Base-by-base conservation (phyloP, 1,284 basidiomycete genomes). In the Tranzscheliella williamsii region DNA sequence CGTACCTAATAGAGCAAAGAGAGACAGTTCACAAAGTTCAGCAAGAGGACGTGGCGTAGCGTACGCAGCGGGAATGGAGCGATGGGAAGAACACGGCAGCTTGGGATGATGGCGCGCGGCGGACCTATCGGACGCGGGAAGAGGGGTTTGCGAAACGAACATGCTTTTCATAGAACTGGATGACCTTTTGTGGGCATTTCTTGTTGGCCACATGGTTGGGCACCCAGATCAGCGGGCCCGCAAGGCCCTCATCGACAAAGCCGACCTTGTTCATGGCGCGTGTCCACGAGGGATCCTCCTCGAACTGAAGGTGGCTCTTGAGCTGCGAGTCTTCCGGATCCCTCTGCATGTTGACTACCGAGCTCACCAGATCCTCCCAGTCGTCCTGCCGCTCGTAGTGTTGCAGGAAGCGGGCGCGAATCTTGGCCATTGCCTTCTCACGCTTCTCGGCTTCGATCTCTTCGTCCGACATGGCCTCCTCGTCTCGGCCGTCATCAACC, bases 81-180 rank as follows among this genome's bases (percentile, higher is more conserved):
- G n/a, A n/a, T n/a, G n/a, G n/a, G n/a, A n/a, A n/a, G n/a, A n/a
- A n/a, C n/a, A n/a, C n/a, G n/a, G n/a, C n/a, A n/a, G n/a, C n/a
- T n/a, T n/a, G n/a, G n/a, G n/a, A n/a, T n/a, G n/a, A n/a, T n/a
- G n/a, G n/a, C n/a, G n/a, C n/a, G n/a, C n/a, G n/a, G n/a, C n/a
- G n/a, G n/a, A n/a, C n/a, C n/a, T n/a, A n/a, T n/a, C n/a, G n/a
- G n/a, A n/a, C n/a, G n/a, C n/a, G n/a, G n/a, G n/a, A n/a, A n/a
- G n/a, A 32, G 16, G 52, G 58, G 31, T 45, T 47, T 18, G 55
- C 21, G 32, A 67, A 67, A 2, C 55, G 46, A 3, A 67, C 34
- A 36, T 67, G 64, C 15, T 44, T 27, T 30, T 55, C 47, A 54
- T 67, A 67, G 23, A 67, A 67, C 24, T 55, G 42, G 45, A 67